Evolutionary conservation across 345 rosid genomes (phyloP).

Genomic region (Aethionema arabicum): DNA sequence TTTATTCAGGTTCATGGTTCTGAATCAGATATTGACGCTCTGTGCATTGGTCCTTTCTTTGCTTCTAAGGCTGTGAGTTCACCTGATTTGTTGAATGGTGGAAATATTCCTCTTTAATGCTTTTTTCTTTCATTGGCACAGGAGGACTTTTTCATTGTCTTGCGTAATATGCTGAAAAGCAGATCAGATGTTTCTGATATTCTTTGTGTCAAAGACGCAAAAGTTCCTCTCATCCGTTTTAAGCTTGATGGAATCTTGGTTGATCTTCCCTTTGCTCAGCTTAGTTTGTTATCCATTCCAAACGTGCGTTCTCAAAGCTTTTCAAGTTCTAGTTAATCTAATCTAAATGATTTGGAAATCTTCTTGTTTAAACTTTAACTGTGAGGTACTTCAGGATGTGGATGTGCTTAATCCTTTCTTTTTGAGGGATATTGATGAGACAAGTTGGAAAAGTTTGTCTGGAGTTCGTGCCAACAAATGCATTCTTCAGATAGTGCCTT

Average conservation of each 20-base stretch:
- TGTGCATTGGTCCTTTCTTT: slow-evolving; percentile 58
- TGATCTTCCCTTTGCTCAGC: slow-evolving; percentile 60
- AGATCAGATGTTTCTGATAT: slow-evolving; percentile 44
- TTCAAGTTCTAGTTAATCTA: neutral
- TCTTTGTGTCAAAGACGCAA: slow-evolving; percentile 49
- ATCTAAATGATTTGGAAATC: neutral
- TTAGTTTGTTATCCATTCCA: slow-evolving; percentile 43
- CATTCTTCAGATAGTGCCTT: slow-evolving; percentile 55
- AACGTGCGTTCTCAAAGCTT: slow-evolving; percentile 35
- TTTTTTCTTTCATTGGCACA: slow-evolving; percentile 27
- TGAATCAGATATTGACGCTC: slow-evolving; percentile 59
- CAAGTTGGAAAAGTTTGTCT: slow-evolving; percentile 60
- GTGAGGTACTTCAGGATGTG: slow-evolving; percentile 40
- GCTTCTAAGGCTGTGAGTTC: slow-evolving; percentile 51
- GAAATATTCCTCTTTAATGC: neutral
- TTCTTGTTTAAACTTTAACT: neutral
- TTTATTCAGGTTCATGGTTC: slow-evolving; percentile 51
- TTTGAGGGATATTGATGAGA: slow-evolving; percentile 49
- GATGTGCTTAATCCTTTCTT: slow-evolving; percentile 49
- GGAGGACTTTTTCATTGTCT: slow-evolving; percentile 58
- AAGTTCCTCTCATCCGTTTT: slow-evolving; percentile 55
- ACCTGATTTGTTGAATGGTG: neutral
- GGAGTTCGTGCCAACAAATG: slow-evolving; percentile 48
- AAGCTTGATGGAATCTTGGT: slow-evolving; percentile 56
- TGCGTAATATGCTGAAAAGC: slow-evolving; percentile 47